Conservation (phyloP, 2,329 filamentous ascomycete species). For the Aspergillus sp. region DNA sequence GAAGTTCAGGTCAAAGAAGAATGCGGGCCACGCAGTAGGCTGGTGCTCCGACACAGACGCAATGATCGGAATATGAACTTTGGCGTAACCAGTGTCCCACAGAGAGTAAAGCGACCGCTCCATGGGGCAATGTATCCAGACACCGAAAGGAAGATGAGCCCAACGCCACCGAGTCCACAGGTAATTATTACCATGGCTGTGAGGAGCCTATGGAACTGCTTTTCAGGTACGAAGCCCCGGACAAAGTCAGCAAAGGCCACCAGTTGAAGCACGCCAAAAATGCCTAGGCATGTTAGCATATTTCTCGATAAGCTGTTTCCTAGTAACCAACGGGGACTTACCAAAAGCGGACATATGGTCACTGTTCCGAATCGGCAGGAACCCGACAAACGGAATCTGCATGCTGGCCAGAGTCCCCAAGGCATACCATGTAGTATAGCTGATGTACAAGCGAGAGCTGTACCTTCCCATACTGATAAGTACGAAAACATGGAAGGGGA, state of each 20-base stretch:
- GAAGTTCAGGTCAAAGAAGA: slow-evolving; percentile 98
- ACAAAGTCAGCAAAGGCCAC: slow-evolving; percentile 88
- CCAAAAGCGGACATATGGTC: slow-evolving; percentile 97
- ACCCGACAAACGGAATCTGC: slow-evolving; percentile 98
- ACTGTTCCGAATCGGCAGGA: slow-evolving; percentile 89
- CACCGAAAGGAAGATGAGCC: slow-evolving; percentile 73
- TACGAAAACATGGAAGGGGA: slow-evolving; percentile 88
- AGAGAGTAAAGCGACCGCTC: slow-evolving; percentile 98
- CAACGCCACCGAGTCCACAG: slow-evolving; percentile 62
- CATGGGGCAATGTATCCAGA: slow-evolving; percentile 91
- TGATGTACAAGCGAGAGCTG: slow-evolving; percentile 86
- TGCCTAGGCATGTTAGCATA: slow-evolving; percentile 47
- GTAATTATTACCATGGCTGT: slow-evolving; percentile 64
- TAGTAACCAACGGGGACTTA: slow-evolving; percentile 34
- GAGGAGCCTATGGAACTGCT: slow-evolving; percentile 88
- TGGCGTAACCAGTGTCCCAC: slow-evolving; percentile 97
- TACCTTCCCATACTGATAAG: slow-evolving; percentile 95
- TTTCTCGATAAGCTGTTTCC: not conserved
- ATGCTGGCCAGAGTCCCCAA: slow-evolving; percentile 93
- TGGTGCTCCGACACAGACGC: slow-evolving; percentile 99
- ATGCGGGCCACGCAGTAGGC: slow-evolving; percentile 95
- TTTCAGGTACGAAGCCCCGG: slow-evolving; percentile 75
- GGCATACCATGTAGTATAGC: slow-evolving; percentile 97
- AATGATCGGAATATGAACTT: slow-evolving; percentile 99
- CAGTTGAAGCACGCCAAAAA: slow-evolving; percentile 91